Evolutionary conservation across 345 rosid species (phyloP), one percentile per base, ranked within the genome.

Genomic region (Populus tremula): DNA sequence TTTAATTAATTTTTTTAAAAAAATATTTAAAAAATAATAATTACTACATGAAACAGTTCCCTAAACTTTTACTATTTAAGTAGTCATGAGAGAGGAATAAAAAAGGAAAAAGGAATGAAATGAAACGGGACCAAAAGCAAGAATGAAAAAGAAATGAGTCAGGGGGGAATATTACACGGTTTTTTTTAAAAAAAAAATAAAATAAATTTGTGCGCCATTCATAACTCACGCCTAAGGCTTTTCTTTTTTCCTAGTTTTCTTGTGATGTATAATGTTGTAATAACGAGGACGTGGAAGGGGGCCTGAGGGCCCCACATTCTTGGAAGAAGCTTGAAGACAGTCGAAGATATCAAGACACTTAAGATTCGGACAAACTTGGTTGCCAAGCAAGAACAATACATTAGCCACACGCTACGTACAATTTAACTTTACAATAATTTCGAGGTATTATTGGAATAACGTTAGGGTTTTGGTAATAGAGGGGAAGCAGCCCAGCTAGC

Each of bases 351-450:
- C 23, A 8, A 20, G 56, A 62, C 70, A 63, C 0, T 61, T 74
- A 62, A 45, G 23, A 67, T 39, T 6, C 18, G 23, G 77, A 25
- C 63, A 62, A 63, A 6, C 80, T 53, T 77, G 70, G 70, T 8
- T 5, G 64, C 47, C 70, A 77, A 77, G 80, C 64, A 77, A 77
- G 50, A 61, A 77, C 59, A 43, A 54, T 6, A 53, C 77, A 49
- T 47, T 14, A 16, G 8, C 9, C 63, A 64, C 70, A 49, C 33
- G 35, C 53, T 45, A 33, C 2, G 33, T 31, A 29, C 45, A 67
- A 36, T 45, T 75, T 35, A 75, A 65, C 63, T 12, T 59, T 23
- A 1, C 4, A 41, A 10, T 41, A 10, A 1, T 59, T 10, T 25
- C 29, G 16, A 59, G 16, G 64, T 59, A 3, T 23, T 5, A 23